Base-by-base conservation (phyloP, 192 early-diverging fungal genomes). In the Rhizophagus clarus region DNA sequence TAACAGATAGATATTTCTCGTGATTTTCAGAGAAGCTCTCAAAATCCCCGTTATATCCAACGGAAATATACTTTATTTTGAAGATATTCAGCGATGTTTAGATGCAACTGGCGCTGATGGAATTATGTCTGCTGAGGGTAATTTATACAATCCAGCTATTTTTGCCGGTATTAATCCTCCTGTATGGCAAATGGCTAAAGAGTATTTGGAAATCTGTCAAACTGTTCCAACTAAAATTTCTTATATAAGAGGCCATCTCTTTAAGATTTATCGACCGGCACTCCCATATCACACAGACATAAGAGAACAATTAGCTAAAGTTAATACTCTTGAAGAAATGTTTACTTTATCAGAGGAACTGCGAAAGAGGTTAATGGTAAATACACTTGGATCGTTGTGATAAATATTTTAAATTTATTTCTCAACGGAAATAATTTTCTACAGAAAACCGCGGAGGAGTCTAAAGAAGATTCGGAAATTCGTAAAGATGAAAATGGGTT, bases 31-130 rank as follows among this genome's bases (percentile, higher is more conserved):
- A 26, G 47, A 68, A 79, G 67, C 26, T 95, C 68, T 74, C 45
- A 72, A 80, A 31, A 74, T 99, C 0, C 98, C 98, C 0, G 96
- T 99, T 12, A 89, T 99, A 87, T 97, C 97, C 70, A 99, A 99
- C 79, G 98, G 98, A n/a, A 98, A 99, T 79, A 96, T 99, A 61
- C 85, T 97, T 24, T 99, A 98, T 80, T 85, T 87, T 31, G 95
- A 98, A 84, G 97, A 99, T 72, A 87, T 98, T 42, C 89, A 94
- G 73, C 81, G 88, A 4, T 98, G 97, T 69, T 72, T 99, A 1
- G 89, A 92, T 15, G 81, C 83, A n/a, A 99, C 97, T 11, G 94
- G 94, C 14, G 94, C 89, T 32, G 97, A 95, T 76, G 98, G 96
- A 31, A 94, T 99, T 62, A 99, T 99, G 98, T 90, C 93, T 4